phyloP scores from a whole-genome alignment of 2,329 filamentous ascomycete species.

The Coniosporium tulheliwenetii region DNA sequence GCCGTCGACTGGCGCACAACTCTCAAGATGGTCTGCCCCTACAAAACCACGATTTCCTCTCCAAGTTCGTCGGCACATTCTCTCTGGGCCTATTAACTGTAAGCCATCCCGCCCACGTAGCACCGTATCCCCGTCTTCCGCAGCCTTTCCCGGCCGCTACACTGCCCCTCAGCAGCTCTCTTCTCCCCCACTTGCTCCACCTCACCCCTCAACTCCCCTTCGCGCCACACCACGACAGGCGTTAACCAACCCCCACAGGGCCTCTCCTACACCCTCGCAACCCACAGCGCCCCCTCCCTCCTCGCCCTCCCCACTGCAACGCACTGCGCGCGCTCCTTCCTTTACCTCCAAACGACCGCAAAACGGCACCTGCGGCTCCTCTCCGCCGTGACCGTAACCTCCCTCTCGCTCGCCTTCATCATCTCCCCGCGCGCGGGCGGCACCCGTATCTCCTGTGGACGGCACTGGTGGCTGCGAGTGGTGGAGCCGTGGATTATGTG shows the following conservation, averaged over 20 bases:
- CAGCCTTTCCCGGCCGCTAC: too few species aligned
- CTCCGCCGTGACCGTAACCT: slow-evolving; percentile 50
- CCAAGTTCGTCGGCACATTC: slow-evolving; percentile 88
- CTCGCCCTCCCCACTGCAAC: slow-evolving; percentile 65
- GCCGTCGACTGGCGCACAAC: too few species aligned
- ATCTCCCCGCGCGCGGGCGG: slow-evolving; percentile 56
- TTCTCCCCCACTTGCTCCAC: slow-evolving; percentile 3
- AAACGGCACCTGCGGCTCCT: slow-evolving; percentile 52
- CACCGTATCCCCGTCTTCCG: neutral
- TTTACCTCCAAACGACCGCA: slow-evolving; percentile 42
- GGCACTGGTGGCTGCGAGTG: slow-evolving; percentile 42
- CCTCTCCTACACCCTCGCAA: slow-evolving; percentile 70
- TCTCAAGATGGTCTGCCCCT: too few species aligned
- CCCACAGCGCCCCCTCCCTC: slow-evolving; percentile 64
- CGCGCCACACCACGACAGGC: too few species aligned
- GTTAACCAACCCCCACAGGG: slow-evolving; percentile 39
- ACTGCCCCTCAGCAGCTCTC: too few species aligned
- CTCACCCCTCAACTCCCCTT: slow-evolving; percentile 2
- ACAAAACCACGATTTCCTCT: slow-evolving; percentile 49
- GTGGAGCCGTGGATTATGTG: slow-evolving; percentile 20
- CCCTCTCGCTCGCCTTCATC: slow-evolving; percentile 62
- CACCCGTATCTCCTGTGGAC: slow-evolving; percentile 91
- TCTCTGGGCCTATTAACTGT: slow-evolving; percentile 81
- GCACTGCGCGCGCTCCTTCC: slow-evolving; percentile 53
- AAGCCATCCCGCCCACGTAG: slow-evolving; percentile 22